Evolutionary conservation across 176 grass and related monocot genomes (phyloP).

Genomic region (Avena insularis): DNA sequence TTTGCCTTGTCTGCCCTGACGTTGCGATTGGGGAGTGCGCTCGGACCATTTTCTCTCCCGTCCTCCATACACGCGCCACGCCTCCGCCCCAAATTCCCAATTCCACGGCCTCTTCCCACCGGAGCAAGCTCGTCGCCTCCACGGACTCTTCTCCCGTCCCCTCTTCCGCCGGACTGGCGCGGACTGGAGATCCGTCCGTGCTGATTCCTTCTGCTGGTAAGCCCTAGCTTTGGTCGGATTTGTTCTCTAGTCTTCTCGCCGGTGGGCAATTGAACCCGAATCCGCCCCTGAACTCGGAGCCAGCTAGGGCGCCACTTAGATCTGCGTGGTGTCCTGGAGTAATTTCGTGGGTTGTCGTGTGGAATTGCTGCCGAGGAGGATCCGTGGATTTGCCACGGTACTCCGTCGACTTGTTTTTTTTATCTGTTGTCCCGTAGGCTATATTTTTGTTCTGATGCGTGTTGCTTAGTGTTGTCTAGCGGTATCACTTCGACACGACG

Average conservation of each 20-base stretch:
- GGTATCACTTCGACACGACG: constrained; percentile 14
- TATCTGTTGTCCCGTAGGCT: neutral
- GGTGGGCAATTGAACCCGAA: neutral
- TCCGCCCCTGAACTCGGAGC: neutral
- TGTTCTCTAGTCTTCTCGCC: neutral
- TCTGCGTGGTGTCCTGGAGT: neutral
- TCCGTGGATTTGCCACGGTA: neutral
- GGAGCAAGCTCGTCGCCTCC: constrained; percentile 21
- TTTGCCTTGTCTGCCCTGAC: constrained; percentile 26
- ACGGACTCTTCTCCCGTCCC: neutral
- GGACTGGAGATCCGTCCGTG: constrained; percentile 37
- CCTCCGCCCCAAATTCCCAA: constrained; percentile 37
- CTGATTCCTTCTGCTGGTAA: constrained; percentile 14
- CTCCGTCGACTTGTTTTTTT: constrained; percentile 26
- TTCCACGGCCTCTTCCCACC: constrained; percentile 16
- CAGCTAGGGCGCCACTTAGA: constrained; percentile 24
- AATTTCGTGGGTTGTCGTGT: constrained; percentile 10
- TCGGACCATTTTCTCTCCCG: constrained; percentile 44
- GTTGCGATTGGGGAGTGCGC: constrained; percentile 42
- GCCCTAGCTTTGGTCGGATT: constrained; percentile 4
- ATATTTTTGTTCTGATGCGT: constrained; percentile 3
- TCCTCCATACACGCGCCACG: constrained; percentile 27
- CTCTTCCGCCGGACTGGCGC: neutral
- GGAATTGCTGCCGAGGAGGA: neutral
- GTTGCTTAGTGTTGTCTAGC: neutral